Base-by-base conservation (phyloP, 2,329 filamentous ascomycete genomes). In the Colletotrichum falcatum region DNA sequence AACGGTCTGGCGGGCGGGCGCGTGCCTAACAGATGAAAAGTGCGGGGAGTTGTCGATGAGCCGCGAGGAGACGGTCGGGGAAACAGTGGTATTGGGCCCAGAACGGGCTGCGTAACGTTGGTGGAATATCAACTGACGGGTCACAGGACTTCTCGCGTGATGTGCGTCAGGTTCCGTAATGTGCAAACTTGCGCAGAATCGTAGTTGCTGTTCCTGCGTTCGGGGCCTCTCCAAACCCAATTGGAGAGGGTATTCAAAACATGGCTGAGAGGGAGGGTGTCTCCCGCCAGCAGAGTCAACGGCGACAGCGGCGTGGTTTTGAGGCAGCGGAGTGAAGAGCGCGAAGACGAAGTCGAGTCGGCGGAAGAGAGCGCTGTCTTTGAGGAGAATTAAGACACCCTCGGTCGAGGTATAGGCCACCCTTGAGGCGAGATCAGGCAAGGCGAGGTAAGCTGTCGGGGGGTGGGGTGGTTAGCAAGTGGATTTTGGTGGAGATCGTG, bases 221-320 rank as follows among this genome's bases (percentile, higher is more conserved):
- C 74, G 66, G 74, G 66, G 74, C 74, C 76, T 78, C 76, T 72
- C 76, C 77, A 75, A 76, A 76, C 74, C 75, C 75, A 76, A 75
- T 76, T 76, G 73, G 70, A 65, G 74, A 74, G 70, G 68, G 70
- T 78, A 75, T 77, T 65, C 75, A 76, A 77, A 76, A 77, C 79
- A 80, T 80, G 78, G 71, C 78, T 72, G 74, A 71, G 60, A 65
- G 62, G 58, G 53, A 42, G n/a, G n/a, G 48, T 39, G n/a, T 49
- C 23, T 59, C 49, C 46, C 67, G 71, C 59, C 67, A 53, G 59
- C 20, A 59, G 42, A 61, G 33, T 66, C 55, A 30, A 71, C 66
- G 67, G 72, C 33, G 62, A 39, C 42, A 65, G 65, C 69, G 51
- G 62, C 70, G 70, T 71, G 61, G 69, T 63, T n/a, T n/a, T 63